Evolutionary conservation across 371 early-diverging fungal species (phyloP).

Genomic region (Quaeritorhiza haematococci): DNA sequence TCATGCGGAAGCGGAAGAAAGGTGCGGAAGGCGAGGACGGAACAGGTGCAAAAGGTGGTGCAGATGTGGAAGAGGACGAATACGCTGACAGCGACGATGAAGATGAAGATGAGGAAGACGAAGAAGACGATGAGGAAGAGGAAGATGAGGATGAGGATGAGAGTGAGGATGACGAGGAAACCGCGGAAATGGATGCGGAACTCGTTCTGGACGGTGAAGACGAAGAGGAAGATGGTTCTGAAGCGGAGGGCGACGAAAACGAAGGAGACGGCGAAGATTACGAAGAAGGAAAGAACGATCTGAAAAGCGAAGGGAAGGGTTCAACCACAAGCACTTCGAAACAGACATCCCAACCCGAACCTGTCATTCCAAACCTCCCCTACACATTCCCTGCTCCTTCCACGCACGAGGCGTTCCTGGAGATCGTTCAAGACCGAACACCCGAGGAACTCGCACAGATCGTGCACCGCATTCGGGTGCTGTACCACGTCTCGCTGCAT

Average conservation of each 20-base stretch:
- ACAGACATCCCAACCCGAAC: slow-evolving; percentile 18
- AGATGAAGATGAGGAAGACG: slow-evolving; percentile 33
- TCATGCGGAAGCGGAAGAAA: slow-evolving; percentile 20
- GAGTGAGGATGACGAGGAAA: slow-evolving; percentile 37
- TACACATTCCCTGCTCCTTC: slow-evolving; percentile 79
- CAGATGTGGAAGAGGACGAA: slow-evolving; percentile 14
- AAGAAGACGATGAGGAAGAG: slow-evolving; percentile 37
- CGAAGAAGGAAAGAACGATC: slow-evolving; percentile 13
- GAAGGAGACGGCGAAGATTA: slow-evolving; percentile 2
- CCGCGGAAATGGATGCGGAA: slow-evolving; percentile 3
- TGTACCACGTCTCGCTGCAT: slow-evolving; percentile 74
- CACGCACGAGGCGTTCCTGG: slow-evolving; percentile 59
- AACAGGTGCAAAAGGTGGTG: background rate
- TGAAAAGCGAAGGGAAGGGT: slow-evolving; percentile 17
- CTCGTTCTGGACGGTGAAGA: slow-evolving; percentile 2
- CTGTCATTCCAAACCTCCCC: slow-evolving; percentile 60
- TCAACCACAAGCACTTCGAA: slow-evolving; percentile 4
- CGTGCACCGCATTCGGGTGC: slow-evolving; percentile 71
- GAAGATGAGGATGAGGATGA: slow-evolving; percentile 43
- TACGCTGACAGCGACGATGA: slow-evolving; percentile 34
- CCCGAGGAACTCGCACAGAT: slow-evolving; percentile 63
- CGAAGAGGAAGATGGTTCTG: slow-evolving; percentile 29
- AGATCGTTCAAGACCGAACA: slow-evolving; percentile 46
- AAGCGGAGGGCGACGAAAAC: background rate
- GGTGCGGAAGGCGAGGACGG: slow-evolving; percentile 1